A percentile compares a stretch with the other conserved stretches of the same genome.
Conservation (phyloP, 176 grass and related monocot genomes). For the Olyra latifolia region DNA sequence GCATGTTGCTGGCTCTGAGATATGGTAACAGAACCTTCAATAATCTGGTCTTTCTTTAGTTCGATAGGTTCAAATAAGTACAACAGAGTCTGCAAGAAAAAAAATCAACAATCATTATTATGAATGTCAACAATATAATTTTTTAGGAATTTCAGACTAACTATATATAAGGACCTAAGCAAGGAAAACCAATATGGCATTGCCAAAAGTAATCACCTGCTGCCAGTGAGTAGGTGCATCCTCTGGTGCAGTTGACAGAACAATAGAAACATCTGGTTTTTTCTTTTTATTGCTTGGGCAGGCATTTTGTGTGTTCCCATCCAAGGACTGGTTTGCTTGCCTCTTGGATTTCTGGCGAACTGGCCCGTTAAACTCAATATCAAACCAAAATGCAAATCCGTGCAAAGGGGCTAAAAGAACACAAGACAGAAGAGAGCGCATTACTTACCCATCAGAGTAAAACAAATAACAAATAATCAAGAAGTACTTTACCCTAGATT, state of each 20-base stretch:
- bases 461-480: not conserved
- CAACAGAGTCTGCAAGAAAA: conserved; percentile 62
- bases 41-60: conserved; percentile 83
- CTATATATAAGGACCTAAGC: not conserved
- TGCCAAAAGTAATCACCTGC: conserved; percentile 59
- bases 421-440: conserved; percentile 3
- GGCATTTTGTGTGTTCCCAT: conserved; percentile 37
- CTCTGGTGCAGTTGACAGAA: conserved; percentile 94
- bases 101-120: not conserved
- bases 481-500: not conserved
- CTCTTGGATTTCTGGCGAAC: conserved; percentile 52
- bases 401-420: conserved; percentile 76
- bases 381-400: conserved; percentile 99
- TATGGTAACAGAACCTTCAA: conserved; percentile 93
- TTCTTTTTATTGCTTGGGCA: conserved; percentile 52
- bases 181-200: not conserved
- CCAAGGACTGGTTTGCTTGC: conserved; percentile 41
- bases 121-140: conserved; percentile 25
- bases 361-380: conserved; percentile 90
- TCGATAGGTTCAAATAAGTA: conserved; percentile 92
- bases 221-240: conserved; percentile 96
- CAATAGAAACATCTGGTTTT: conserved; percentile 69
- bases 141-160: conserved; percentile 9
- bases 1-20: conserved; percentile 77
- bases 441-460: conserved; percentile 1